A percentile compares a stretch with the other conserved stretches of the same genome.
Conservation (phyloP, 2,329 filamentous ascomycete species). For the Verticillium nubilum region DNA sequence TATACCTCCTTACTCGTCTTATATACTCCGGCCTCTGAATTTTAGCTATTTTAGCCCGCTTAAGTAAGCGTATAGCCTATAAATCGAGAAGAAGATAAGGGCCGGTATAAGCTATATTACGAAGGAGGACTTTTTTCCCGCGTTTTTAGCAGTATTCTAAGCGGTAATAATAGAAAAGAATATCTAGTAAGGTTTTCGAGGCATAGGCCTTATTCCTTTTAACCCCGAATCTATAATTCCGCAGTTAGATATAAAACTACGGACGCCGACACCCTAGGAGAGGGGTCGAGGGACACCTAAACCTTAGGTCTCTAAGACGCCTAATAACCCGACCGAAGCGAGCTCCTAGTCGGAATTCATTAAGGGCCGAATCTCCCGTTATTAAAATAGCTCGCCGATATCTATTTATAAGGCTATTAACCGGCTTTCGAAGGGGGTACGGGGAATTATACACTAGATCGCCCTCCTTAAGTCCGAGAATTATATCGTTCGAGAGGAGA, state of each 20-base stretch:
- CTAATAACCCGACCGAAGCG: neutral
- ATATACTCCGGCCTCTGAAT: neutral
- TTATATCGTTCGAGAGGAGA: neutral
- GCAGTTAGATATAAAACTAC: neutral
- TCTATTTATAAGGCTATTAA: conserved; percentile 4
- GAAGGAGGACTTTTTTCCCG: neutral
- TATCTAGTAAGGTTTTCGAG: conserved; percentile 1
- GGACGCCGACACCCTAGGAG: no score
- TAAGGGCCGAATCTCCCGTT: conserved; percentile 2
- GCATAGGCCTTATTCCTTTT: conserved; percentile 2
- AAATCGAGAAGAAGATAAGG: conserved; percentile 14
- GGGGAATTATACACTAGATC: conserved; percentile 15
- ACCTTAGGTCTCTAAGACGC: neutral
- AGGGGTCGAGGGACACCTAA: no score
- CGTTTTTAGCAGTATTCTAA: no score
- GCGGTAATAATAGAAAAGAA: neutral
- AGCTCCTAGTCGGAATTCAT: conserved; percentile 32
- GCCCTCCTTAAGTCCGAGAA: neutral
- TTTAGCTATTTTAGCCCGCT: conserved; percentile 14
- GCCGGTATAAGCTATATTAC: neutral
- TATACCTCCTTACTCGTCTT: neutral
- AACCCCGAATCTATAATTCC: conserved; percentile 1
- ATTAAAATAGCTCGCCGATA: conserved; percentile 5
- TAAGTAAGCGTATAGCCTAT: conserved; percentile 22
- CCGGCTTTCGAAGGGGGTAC: conserved; percentile 3